Percentiles rank a stretch among this genome's conserved stretches.
Conservation (phyloP, 1,284 basidiomycete species). For the Papiliotrema laurentii region DNA sequence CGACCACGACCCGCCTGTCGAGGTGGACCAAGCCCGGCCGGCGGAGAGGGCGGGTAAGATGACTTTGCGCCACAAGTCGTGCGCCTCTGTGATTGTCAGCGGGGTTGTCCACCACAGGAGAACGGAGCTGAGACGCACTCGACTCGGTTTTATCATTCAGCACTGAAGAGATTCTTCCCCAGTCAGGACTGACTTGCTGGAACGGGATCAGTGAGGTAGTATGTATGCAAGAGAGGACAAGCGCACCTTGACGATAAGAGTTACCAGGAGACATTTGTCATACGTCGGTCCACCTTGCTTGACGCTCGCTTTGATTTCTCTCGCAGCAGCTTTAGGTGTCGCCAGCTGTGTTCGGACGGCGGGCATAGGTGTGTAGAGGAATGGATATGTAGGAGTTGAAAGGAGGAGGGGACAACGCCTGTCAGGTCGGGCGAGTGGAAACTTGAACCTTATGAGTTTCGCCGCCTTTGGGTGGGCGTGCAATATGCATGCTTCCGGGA, state of each 20-base stretch:
- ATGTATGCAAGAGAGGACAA: not conserved
- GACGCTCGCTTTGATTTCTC: not conserved
- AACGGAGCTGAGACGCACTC: slow-evolving; percentile 8
- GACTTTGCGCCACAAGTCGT: slow-evolving; percentile 35
- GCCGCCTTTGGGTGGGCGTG: too few relatives aligned
- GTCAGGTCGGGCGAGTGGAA: too few relatives aligned
- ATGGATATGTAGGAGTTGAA: too few relatives aligned
- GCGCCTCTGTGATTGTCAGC: not conserved
- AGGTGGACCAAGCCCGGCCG: slow-evolving; percentile 21
- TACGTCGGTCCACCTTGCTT: slow-evolving; percentile 7
- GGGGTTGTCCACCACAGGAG: not conserved
- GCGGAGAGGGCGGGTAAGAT: slow-evolving; percentile 16
- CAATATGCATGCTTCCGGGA: too few relatives aligned
- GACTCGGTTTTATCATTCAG: slow-evolving; percentile 15
- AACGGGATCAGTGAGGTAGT: not conserved
- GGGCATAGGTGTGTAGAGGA: too few relatives aligned
- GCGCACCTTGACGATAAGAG: slow-evolving; percentile 14
- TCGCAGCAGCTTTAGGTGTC: not conserved
- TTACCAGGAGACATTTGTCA: slow-evolving; percentile 7
- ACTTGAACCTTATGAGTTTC: too few relatives aligned
- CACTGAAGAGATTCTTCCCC: slow-evolving; percentile 12
- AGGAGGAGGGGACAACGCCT: too few relatives aligned
- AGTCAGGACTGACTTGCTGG: slow-evolving; percentile 25
- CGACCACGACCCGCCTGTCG: slow-evolving; percentile 6
- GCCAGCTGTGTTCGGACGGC: too few relatives aligned